Evolutionary conservation across 768 basidiomycete genomes (phyloP).

Genomic region (Mycena rebaudengoi): DNA sequence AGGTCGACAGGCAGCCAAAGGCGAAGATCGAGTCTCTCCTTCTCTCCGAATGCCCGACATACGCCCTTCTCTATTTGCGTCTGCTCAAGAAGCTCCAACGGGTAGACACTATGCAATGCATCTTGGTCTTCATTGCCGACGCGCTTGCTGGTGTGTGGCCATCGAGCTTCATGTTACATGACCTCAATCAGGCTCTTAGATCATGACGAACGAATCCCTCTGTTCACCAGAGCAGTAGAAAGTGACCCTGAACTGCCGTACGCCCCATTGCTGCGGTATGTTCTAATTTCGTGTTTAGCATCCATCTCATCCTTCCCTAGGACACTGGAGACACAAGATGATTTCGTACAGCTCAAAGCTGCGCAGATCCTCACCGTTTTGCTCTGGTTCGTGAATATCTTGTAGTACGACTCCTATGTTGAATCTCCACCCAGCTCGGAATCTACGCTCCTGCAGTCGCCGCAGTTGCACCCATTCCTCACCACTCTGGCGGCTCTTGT

Average conservation of each 20-base stretch:
- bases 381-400: conserved; percentile 63
- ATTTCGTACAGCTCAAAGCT: conserved; percentile 93
- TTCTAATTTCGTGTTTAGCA: background rate
- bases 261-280: conserved; percentile 76
- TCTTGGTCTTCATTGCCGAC: conserved; percentile 89
- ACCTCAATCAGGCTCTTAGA: conserved; percentile 52
- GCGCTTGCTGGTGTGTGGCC: conserved; percentile 74
- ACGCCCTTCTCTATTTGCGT: conserved; percentile 89
- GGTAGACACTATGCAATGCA: conserved; percentile 87
- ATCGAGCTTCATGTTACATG: background rate
- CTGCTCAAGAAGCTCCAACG: conserved; percentile 86
- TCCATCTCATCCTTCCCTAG: conserved; percentile 48
- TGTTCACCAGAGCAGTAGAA: conserved; percentile 71
- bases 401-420: conserved; percentile 9
- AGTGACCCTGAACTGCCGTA: conserved; percentile 85
- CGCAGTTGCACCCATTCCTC: conserved; percentile 69
- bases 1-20: conserved; percentile 83
- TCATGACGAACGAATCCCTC: conserved; percentile 85
- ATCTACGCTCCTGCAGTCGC: conserved; percentile 53
- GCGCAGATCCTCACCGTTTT: conserved; percentile 89
- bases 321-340: conserved; percentile 85
- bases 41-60: conserved; percentile 82
- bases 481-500: conserved; percentile 66
- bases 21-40: conserved; percentile 79
- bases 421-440: conserved; percentile 52